A percentile compares a stretch with the other conserved stretches of the same genome.
Conservation (phyloP, 2,329 filamentous ascomycete genomes). For the Fusarium pseudonygamai region DNA sequence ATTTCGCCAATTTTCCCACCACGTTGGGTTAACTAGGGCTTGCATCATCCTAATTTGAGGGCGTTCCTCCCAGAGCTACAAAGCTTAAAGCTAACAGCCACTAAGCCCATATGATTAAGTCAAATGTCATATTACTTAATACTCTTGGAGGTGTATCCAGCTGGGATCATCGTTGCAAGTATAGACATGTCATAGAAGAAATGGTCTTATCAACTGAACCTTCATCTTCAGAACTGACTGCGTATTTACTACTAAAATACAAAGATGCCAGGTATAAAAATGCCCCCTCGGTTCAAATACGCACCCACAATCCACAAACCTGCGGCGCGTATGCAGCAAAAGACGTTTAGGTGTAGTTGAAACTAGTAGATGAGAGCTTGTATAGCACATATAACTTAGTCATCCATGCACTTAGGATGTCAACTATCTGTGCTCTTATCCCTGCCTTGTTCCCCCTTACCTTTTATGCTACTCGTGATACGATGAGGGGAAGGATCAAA, state of each 20-base stretch:
- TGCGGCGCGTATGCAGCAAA: too few relatives aligned
- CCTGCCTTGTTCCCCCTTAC: not conserved
- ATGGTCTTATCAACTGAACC: not conserved
- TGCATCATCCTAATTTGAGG: not conserved
- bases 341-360: not conserved
- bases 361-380: not conserved
- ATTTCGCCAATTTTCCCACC: not conserved
- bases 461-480: too few relatives aligned
- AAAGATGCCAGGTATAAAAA: not conserved
- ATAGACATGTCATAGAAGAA: not conserved
- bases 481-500: not conserved
- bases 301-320: accelerated
- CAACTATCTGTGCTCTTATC: accelerated
- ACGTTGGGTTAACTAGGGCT: accelerated
- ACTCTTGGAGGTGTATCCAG: not conserved
- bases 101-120: not conserved
- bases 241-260: too few relatives aligned
- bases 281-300: not conserved
- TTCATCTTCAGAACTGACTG: not conserved
- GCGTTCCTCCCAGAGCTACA: not conserved
- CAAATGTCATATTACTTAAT: not conserved
- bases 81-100: not conserved
- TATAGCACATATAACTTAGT: too few relatives aligned
- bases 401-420: not conserved
- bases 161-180: accelerated